These are phyloP conservation scores for Volvariella volvacea DNA, from an alignment of 1,284 basidiomycete species.

Conservation along the genomic window DNA sequence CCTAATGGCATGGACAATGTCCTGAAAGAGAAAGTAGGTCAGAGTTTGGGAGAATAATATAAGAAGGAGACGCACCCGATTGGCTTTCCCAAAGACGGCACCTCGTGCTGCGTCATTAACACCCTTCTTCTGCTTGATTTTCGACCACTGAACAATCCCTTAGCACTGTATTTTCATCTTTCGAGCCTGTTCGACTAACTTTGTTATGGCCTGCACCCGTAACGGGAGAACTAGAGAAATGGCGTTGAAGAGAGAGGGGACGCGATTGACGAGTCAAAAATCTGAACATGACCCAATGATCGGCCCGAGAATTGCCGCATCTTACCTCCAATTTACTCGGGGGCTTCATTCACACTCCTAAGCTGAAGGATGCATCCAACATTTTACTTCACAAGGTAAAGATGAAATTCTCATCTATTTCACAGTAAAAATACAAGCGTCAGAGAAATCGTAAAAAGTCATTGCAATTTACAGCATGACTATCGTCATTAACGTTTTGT, in stretches of 20 bases:
- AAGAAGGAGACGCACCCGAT: slow-evolving; percentile 42
- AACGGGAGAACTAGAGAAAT: not conserved
- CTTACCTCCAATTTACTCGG: not conserved
- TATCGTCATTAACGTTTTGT: no score
- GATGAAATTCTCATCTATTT: no score
- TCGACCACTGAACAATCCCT: slow-evolving; percentile 61
- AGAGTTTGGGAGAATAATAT: slow-evolving; percentile 1
- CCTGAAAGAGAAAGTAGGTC: slow-evolving; percentile 33
- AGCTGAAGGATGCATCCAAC: no score
- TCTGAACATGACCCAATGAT: no score
- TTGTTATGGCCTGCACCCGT: slow-evolving; percentile 52
- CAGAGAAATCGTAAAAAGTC: no score
- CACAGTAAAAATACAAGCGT: no score
- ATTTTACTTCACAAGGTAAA: no score
- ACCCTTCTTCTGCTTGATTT: slow-evolving; percentile 81
- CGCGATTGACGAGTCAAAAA: no score
- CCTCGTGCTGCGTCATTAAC: slow-evolving; percentile 64
- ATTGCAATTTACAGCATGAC: no score
- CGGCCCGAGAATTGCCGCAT: not conserved
- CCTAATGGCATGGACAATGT: slow-evolving; percentile 63
- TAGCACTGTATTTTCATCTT: not conserved
- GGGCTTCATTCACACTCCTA: no score
- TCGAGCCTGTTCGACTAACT: slow-evolving; percentile 23
- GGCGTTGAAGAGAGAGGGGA: no score
- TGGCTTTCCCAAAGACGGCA: slow-evolving; percentile 50